phyloP scores from a whole-genome alignment of 2,329 filamentous ascomycete species.

The Pyrenophora teres region DNA sequence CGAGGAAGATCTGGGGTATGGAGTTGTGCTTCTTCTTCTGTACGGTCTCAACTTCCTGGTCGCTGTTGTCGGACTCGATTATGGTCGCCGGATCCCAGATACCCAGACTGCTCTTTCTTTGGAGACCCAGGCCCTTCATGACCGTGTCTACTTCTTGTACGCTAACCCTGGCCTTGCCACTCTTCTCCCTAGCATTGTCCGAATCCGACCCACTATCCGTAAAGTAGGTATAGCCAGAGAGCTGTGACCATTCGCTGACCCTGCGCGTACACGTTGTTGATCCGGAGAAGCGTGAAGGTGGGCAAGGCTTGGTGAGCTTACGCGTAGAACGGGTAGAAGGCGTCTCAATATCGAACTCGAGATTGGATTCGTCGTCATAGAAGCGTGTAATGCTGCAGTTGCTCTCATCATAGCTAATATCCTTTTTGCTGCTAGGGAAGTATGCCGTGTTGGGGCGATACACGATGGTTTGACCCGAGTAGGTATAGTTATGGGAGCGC shows the following conservation, averaged over 20 bases:
- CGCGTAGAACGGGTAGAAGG: slow-evolving; percentile 12
- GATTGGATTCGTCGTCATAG: slow-evolving; percentile 31
- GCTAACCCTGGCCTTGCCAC: not conserved
- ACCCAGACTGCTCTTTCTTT: not conserved
- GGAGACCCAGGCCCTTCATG: not conserved
- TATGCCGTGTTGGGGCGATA: slow-evolving; percentile 17
- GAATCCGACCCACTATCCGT: slow-evolving; percentile 4
- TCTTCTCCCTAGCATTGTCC: not conserved
- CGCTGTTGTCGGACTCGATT: not conserved
- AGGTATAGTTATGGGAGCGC: slow-evolving; percentile 6
- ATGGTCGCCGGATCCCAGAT: not conserved
- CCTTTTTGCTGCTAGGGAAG: slow-evolving; percentile 4
- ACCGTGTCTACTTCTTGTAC: slow-evolving; percentile 4
- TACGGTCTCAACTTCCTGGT: not conserved
- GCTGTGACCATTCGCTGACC: slow-evolving; percentile 27
- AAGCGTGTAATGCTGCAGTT: slow-evolving; percentile 16
- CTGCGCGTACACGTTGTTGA: slow-evolving; percentile 13
- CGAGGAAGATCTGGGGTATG: not conserved
- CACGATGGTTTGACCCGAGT: slow-evolving; percentile 20
- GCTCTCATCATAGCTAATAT: not conserved
- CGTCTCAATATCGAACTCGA: slow-evolving; percentile 35
- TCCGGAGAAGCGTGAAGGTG: slow-evolving; percentile 8
- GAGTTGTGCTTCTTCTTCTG: too few species aligned
- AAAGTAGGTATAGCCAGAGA: slow-evolving; percentile 26
- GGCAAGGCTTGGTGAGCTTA: slow-evolving; percentile 19